A percentile compares a stretch with the other conserved stretches of the same genome.
Evolutionary conservation across 2,329 filamentous ascomycete species (phyloP).

Genomic region (Beauveria asiatica): DNA sequence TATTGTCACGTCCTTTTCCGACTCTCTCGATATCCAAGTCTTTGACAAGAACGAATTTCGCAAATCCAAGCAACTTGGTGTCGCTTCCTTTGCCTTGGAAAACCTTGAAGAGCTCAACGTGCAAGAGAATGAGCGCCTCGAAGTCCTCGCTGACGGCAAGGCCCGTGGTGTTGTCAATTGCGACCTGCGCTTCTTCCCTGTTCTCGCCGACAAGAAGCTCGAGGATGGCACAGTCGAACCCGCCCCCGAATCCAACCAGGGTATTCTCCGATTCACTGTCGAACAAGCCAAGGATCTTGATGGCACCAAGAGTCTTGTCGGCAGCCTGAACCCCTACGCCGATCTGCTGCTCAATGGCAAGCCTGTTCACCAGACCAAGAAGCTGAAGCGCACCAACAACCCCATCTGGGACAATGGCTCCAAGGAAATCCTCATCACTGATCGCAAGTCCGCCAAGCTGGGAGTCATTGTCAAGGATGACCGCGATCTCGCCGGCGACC

Average conservation of each 20-base stretch:
- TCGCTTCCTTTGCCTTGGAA: constrained; percentile 78
- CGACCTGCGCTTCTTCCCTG: constrained; percentile 92
- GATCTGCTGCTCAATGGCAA: constrained; percentile 84
- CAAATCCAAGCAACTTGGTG: constrained; percentile 92
- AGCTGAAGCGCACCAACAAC: constrained; percentile 93
- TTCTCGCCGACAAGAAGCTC: constrained; percentile 63
- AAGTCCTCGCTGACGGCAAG: constrained; percentile 78
- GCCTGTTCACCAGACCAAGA: constrained; percentile 80
- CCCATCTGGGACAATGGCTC: constrained; percentile 90
- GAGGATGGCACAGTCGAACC: constrained; percentile 72
- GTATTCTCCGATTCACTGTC: constrained; percentile 86
- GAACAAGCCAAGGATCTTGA: constrained; percentile 97
- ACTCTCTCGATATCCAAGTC: constrained; percentile 74
- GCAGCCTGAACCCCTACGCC: constrained; percentile 79
- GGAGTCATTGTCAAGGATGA: constrained; percentile 95
- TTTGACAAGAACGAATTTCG: constrained; percentile 94
- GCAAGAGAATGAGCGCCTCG: constrained; percentile 76
- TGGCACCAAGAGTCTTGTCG: constrained; percentile 82
- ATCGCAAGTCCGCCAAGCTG: constrained; percentile 81
- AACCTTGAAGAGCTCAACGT: constrained; percentile 67
- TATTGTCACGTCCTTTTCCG: constrained; percentile 84
- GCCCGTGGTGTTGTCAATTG: constrained; percentile 69
- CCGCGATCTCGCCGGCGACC: constrained; percentile 73
- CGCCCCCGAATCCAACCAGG: constrained; percentile 81
- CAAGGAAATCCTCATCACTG: constrained; percentile 92